Base-by-base conservation (phyloP, 73 alveolate genomes). In the Paramecium caudatum region DNA sequence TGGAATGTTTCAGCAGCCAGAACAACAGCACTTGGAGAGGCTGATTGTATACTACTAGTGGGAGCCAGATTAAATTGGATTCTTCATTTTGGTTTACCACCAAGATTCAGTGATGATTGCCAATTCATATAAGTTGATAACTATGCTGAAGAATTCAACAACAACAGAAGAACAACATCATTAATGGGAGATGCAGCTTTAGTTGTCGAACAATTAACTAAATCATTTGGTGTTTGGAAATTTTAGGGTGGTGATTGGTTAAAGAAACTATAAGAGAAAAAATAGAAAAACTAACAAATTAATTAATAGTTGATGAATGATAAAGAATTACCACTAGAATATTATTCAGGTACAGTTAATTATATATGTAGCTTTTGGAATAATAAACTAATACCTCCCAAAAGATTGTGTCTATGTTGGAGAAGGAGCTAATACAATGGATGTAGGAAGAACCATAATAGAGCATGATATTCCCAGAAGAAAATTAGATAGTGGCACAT, bases 351-450 rank as follows among this genome's bases (percentile, higher is more conserved):
- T 55, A 55, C n/a, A 27, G n/a, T 15, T 15, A 49, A 5, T 12
- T 2, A 8, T 6, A 19, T 5, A 19, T 27, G 2, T 4, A 23
- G 90, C 95, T 30, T 34, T 93, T 7, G 88, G 82, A 15, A 84
- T 82, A 9, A 91, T 94, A 10, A 84, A 93, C 39, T 84, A 86
- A 10, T 27, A 50, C 15, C 50, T 94, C 15, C 96, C 96, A 32
- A 90, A 90, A 90, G 96, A 95, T 88, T 84, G 92, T 37, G 86
- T 93, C 12, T 46, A 95, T 48, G 96, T 96, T 27, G 91, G 93
- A 32, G 99, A 96, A 84, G 99, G 99, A 41, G 63, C 97, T 0
- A 96, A 96, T 82, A 96, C 99, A 23, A 94, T 96, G 99, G 99
- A 96, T 69, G 95, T 96, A 0, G 99, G 98, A 9, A 86, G 99